These are phyloP conservation scores for Alisma plantagoaquatica DNA, from an alignment of 106 monocot species.

Conservation along the genomic window DNA sequence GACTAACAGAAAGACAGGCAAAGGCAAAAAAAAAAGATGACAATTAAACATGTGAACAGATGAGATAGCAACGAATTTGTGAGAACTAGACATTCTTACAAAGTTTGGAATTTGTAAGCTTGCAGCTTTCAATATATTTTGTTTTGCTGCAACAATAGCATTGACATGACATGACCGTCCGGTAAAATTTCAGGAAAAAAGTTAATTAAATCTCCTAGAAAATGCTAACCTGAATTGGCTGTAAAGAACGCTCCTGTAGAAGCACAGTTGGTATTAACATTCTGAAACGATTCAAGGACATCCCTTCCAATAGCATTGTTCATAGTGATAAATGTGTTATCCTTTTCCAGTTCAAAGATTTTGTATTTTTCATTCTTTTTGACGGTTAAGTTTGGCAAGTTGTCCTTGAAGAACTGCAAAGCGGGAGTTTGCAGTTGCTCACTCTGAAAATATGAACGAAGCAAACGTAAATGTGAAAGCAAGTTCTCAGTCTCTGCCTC, in stretches of 20 bases:
- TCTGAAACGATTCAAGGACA: background rate
- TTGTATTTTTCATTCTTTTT: constrained; percentile 34
- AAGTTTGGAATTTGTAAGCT: constrained; percentile 27
- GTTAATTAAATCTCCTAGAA: no score
- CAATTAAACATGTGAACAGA: no score
- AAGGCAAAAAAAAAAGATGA: no score
- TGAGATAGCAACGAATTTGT: no score
- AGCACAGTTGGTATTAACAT: no score
- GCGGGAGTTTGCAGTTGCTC: constrained; percentile 40
- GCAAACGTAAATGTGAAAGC: constrained; percentile 32
- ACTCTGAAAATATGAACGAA: constrained; percentile 36
- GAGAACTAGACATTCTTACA: constrained; percentile 34
- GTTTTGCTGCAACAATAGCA: constrained; percentile 38
- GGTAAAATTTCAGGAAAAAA: no score
- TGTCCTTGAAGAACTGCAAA: constrained; percentile 38
- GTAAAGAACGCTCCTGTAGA: no score
- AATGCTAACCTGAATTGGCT: no score
- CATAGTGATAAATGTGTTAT: background rate
- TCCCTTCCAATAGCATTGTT: background rate
- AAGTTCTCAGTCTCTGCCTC: constrained; percentile 36
- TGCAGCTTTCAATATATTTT: constrained; percentile 27
- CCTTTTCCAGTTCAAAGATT: constrained; percentile 36
- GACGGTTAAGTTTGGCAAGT: constrained; percentile 36
- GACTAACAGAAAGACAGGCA: constrained; percentile 1
- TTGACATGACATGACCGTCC: constrained; percentile 4